These are phyloP conservation scores for Pythium pectinolyticum DNA, from an alignment of 352 stramenopile genomes.

Conservation along the genomic window DNA sequence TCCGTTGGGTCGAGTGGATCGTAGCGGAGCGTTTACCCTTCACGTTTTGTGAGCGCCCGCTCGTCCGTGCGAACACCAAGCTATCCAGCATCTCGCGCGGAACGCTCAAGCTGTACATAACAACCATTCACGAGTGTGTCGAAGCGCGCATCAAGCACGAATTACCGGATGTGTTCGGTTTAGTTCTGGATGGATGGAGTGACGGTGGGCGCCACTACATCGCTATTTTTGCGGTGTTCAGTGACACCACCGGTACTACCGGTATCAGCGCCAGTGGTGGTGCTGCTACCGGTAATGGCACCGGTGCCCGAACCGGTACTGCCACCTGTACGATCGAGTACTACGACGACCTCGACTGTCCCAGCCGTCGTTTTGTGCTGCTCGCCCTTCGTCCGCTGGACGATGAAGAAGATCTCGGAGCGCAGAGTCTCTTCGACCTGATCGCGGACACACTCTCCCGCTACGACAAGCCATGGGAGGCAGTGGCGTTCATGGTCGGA, in stretches of 20 bases:
- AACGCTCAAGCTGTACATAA: neutral
- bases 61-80: neutral
- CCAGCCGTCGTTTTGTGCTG: constrained; percentile 17
- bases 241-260: constrained; percentile 8
- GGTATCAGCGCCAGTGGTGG: neutral
- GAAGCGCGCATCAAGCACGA: neutral
- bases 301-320: neutral
- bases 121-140: neutral
- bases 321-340: constrained; percentile 5
- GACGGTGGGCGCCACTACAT: constrained; percentile 22
- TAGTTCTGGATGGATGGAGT: constrained; percentile 19
- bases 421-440: constrained; percentile 22
- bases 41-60: neutral
- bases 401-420: constrained; percentile 8
- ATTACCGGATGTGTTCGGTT: constrained; percentile 5
- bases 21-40: neutral
- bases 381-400: constrained; percentile 17
- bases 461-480: constrained; percentile 22
- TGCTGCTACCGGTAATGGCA: neutral
- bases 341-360: constrained; percentile 22
- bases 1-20: neutral
- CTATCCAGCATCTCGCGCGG: neutral
- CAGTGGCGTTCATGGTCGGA: constrained; percentile 22
- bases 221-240: constrained; percentile 21
- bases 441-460: constrained; percentile 19